Base-by-base conservation (phyloP, 495 filamentous ascomycete species). In the Podospora australis region DNA sequence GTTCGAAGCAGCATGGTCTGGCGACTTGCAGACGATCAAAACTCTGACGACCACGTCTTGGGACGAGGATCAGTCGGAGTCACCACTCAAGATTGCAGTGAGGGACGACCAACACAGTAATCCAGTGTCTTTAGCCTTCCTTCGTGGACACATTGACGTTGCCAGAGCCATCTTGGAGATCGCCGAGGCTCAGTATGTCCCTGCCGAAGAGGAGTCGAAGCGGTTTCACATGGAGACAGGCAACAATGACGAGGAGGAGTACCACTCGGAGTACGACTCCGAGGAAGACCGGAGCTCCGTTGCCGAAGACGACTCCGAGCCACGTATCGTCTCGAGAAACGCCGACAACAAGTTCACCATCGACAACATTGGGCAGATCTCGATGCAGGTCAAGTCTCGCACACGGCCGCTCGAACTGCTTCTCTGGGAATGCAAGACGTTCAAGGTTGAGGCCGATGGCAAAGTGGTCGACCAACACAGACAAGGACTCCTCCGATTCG, bases 111-210 rank as follows among this genome's bases (percentile, higher is more conserved):
- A 56, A 2, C 9, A 29, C 10, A 64, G 69, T 39, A 70, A 60
- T 40, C 79, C 85, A 0, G 83, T 90, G 50, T 74, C 75, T 2
- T 68, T 91, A 30, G 80, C 85, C 1, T 68, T 88, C 19, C 55
- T 80, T 13, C 72, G 79, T 8, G 79, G 80, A 1, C 80, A 91
- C 53, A 58, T 71, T 28, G 69, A 76, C 2, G 65, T 78, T n/a
- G 83, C 84, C 10, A 79, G 70, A 52, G 70, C 69, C 8, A 79
- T 90, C 16, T 56, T 91, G 4, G 74, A 80, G 39, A 89, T 92
- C 48, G 69, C 72, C 1, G 64, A 75, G 10, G 77, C 75, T 0
- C 87, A 92, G 57, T 87, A 82, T 57, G 67, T 77, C 14, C 71
- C 71, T 0, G 55, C 64, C 14, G 71, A 71, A 50, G 63, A 60